These are phyloP conservation scores for Metschnikowia sp. DNA, from an alignment of 805 yeast species.

Conservation along the genomic window DNA sequence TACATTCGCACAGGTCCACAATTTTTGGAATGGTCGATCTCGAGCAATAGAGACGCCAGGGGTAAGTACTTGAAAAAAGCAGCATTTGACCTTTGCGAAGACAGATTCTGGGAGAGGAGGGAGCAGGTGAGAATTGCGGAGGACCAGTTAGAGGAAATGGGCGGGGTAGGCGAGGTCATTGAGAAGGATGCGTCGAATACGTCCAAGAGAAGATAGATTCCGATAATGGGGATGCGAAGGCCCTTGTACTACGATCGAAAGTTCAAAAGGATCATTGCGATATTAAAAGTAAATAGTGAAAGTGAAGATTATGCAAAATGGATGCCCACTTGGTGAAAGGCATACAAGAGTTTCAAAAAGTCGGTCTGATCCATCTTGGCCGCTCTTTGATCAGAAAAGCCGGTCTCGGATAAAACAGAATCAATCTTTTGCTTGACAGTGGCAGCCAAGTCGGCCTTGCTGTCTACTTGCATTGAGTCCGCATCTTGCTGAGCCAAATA, in stretches of 20 bases:
- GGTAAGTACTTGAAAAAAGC: slow-evolving; percentile 88
- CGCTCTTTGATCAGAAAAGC: slow-evolving; percentile 79
- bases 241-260: no score
- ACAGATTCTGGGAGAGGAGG: slow-evolving; percentile 98
- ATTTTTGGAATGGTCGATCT: slow-evolving; percentile 90
- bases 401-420: slow-evolving; percentile 75
- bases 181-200: slow-evolving; percentile 60
- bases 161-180: slow-evolving; percentile 85
- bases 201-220: slow-evolving; percentile 44
- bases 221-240: no score
- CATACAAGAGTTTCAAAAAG: slow-evolving; percentile 78
- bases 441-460: slow-evolving; percentile 38
- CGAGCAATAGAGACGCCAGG: slow-evolving; percentile 77
- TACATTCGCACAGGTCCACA: slow-evolving; percentile 83
- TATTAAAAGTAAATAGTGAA: background rate
- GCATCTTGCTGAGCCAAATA: slow-evolving; percentile 55
- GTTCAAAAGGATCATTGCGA: no score
- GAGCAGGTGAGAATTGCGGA: slow-evolving; percentile 86
- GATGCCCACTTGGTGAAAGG: slow-evolving; percentile 95
- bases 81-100: slow-evolving; percentile 87
- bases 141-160: slow-evolving; percentile 83
- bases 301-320: slow-evolving; percentile 68
- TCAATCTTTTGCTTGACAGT: slow-evolving; percentile 68
- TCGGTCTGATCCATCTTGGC: slow-evolving; percentile 95
- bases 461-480: slow-evolving; percentile 39